A percentile compares a stretch with the other conserved stretches of the same genome.
phyloP scores from a whole-genome alignment of 2,329 filamentous ascomycete species.

The Ophiostoma sp. region DNA sequence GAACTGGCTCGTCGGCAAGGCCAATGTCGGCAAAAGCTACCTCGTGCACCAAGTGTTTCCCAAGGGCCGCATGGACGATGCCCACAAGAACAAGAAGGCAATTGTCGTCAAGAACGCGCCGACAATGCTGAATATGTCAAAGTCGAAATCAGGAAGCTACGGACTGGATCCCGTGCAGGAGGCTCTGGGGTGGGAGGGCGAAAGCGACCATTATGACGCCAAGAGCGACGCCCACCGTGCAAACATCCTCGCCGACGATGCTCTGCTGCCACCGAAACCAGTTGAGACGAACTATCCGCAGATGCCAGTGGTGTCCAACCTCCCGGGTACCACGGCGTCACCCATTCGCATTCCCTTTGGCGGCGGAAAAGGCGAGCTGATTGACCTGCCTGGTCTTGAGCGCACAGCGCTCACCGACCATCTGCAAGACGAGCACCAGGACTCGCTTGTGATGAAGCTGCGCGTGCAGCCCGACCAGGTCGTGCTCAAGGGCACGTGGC shows the following conservation, averaged over 20 bases:
- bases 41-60: constrained; percentile 85
- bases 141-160: constrained; percentile 13
- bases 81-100: not conserved
- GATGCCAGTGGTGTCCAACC: constrained; percentile 78
- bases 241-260: constrained; percentile 23
- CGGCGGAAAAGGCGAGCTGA: constrained; percentile 77
- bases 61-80: constrained; percentile 53
- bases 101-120: constrained; percentile 3
- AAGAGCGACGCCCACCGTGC: constrained; percentile 30
- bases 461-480: constrained; percentile 69
- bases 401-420: constrained; percentile 67
- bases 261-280: constrained; percentile 70
- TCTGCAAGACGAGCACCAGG: constrained; percentile 60
- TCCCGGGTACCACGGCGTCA: constrained; percentile 90
- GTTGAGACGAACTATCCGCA: constrained; percentile 68
- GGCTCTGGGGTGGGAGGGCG: not conserved
- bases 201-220: constrained; percentile 6
- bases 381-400: constrained; percentile 82
- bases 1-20: constrained; percentile 95
- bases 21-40: constrained; percentile 94
- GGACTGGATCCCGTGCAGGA: not conserved
- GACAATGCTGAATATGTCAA: constrained; percentile 11
- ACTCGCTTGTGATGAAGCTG: constrained; percentile 69
- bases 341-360: constrained; percentile 92
- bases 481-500: constrained; percentile 60